Percentiles rank a stretch among this genome's conserved stretches.
Conservation (phyloP, 2,329 filamentous ascomycete species). For the Hypoxylon sp. region DNA sequence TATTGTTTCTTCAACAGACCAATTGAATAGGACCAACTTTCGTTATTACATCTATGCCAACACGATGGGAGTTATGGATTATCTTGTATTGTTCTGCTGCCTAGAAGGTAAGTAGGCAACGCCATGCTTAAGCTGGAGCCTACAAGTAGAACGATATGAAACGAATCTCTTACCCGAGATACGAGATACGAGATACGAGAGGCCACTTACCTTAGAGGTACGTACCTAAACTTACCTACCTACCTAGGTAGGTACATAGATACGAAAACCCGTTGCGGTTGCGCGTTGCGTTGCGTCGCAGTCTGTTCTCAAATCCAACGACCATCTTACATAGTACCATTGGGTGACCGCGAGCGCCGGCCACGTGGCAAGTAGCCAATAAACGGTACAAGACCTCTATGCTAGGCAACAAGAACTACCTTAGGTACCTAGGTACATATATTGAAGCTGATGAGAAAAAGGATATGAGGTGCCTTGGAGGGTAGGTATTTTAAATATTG, state of each 20-base stretch:
- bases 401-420: slow-evolving; percentile 5
- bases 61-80: not conserved
- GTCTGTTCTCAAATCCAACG: too few relatives aligned
- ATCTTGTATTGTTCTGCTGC: slow-evolving; percentile 29
- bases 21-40: not conserved
- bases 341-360: not conserved
- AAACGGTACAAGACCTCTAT: not conserved
- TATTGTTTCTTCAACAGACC: not conserved
- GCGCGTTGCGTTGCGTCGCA: too few relatives aligned
- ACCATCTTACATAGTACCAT: too few relatives aligned
- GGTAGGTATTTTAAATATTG: too few relatives aligned
- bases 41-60: not conserved
- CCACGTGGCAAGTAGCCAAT: slow-evolving; percentile 4
- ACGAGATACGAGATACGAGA: too few relatives aligned
- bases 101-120: not conserved
- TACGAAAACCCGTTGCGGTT: not conserved
- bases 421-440: not conserved
- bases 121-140: not conserved
- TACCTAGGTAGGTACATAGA: too few relatives aligned
- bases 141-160: not conserved
- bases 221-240: too few relatives aligned
- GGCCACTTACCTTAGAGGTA: not conserved
- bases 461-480: too few relatives aligned
- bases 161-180: not conserved
- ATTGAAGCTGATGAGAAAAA: too few relatives aligned